Percentiles rank a stretch among this genome's conserved stretches.
These are phyloP conservation scores for Rhodotorula sp. DNA, from an alignment of 1,284 basidiomycete genomes.

Conservation along the genomic window DNA sequence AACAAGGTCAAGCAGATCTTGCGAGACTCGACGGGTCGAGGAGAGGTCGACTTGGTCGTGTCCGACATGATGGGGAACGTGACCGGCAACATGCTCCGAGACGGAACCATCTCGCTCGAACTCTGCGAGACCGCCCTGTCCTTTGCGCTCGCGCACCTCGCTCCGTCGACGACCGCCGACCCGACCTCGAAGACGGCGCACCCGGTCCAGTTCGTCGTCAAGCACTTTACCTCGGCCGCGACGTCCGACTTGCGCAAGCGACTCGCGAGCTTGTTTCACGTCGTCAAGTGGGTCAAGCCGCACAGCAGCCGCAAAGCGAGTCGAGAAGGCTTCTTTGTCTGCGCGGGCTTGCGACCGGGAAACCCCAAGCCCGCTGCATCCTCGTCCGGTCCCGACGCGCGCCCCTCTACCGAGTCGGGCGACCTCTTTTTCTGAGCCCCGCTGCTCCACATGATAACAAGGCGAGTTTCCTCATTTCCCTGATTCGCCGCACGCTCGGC, in stretches of 20 bases:
- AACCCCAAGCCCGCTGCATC: background rate
- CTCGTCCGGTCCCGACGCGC: background rate
- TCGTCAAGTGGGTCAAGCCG: slow-evolving; percentile 38
- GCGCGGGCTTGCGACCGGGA: slow-evolving; percentile 19
- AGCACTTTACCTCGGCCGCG: slow-evolving; percentile 30
- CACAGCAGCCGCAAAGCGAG: slow-evolving; percentile 22
- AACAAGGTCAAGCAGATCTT: slow-evolving; percentile 2
- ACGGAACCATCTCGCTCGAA: slow-evolving; percentile 48
- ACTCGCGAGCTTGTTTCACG: slow-evolving; percentile 14
- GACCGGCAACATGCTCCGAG: slow-evolving; percentile 48
- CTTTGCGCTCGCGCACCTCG: slow-evolving; percentile 44
- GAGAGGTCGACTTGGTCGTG: slow-evolving; percentile 49
- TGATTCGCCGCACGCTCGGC: background rate
- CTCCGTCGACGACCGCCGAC: background rate
- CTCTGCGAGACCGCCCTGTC: slow-evolving; percentile 48
- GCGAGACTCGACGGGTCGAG: background rate
- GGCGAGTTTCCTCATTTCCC: too few species aligned
- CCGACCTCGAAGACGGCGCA: background rate
- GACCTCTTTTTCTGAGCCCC: background rate
- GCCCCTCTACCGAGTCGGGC: too few species aligned
- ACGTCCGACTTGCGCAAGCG: slow-evolving; percentile 16
- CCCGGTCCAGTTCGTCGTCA: slow-evolving; percentile 29
- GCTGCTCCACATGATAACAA: background rate
- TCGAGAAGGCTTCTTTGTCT: slow-evolving; percentile 38
- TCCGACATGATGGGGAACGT: slow-evolving; percentile 54